Percentiles rank a stretch among this genome's conserved stretches.
These are phyloP conservation scores for Colletotrichum sp. DNA, from an alignment of 2,329 filamentous ascomycete genomes.

Conservation along the genomic window DNA sequence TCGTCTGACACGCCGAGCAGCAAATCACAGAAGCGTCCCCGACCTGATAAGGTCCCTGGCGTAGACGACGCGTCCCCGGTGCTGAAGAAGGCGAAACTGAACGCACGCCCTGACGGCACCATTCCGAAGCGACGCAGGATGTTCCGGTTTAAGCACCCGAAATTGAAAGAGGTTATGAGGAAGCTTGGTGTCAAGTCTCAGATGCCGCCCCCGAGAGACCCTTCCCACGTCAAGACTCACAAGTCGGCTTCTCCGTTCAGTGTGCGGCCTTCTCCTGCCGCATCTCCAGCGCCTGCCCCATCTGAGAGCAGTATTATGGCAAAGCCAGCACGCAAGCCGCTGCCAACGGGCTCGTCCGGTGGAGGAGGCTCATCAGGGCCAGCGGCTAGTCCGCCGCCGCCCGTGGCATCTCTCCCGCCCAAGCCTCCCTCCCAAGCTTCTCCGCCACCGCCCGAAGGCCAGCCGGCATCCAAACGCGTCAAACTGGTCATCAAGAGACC, in stretches of 20 bases:
- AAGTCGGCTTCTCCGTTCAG: constrained; percentile 4
- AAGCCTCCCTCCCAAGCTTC: constrained; percentile 12
- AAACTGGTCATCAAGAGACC: constrained; percentile 23
- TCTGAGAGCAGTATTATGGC: constrained; percentile 31
- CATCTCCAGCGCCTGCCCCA: constrained; percentile 26
- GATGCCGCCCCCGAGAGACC: constrained; percentile 1
- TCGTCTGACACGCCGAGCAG: constrained; percentile 19
- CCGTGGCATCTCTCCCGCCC: not conserved
- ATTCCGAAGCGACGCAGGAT: constrained; percentile 34
- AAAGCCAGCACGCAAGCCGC: constrained; percentile 38
- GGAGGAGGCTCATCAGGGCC: not conserved
- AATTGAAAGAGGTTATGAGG: constrained; percentile 38
- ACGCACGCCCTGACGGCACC: constrained; percentile 27
- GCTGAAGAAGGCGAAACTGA: constrained; percentile 42
- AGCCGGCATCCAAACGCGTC: constrained; percentile 18
- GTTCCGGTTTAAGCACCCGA: constrained; percentile 40
- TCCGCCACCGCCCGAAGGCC: constrained; percentile 5
- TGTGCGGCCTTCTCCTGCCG: constrained; percentile 29
- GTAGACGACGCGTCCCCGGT: constrained; percentile 36
- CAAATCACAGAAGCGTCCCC: constrained; percentile 37
- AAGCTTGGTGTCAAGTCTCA: constrained; percentile 10
- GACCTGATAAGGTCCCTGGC: constrained; percentile 40
- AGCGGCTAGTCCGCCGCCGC: constrained; percentile 5
- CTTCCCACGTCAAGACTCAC: constrained; percentile 10
- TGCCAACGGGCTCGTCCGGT: constrained; percentile 26